Evolutionary conservation across 768 basidiomycete genomes (phyloP).

Genomic region (Galerina marginata): DNA sequence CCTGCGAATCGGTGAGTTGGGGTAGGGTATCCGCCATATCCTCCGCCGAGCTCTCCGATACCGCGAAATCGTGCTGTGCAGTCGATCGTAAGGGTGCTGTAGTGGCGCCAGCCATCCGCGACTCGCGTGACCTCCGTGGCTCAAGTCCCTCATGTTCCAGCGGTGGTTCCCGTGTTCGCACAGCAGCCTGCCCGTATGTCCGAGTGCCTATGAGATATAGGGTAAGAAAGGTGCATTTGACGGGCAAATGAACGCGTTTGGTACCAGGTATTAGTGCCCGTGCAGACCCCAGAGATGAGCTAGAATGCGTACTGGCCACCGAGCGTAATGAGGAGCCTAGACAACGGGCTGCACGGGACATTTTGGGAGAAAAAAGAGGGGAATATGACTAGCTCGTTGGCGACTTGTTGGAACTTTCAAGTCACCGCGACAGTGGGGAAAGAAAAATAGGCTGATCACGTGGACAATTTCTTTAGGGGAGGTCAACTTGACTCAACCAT

Average conservation of each 20-base stretch:
- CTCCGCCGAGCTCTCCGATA: background rate
- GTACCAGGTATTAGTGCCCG: slow-evolving; percentile 21
- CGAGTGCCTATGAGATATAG: slow-evolving; percentile 22
- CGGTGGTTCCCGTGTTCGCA: slow-evolving; percentile 25
- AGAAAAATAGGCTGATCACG: slow-evolving; percentile 22
- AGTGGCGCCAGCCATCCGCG: background rate
- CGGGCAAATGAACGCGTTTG: slow-evolving; percentile 12
- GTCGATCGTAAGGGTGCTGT: background rate
- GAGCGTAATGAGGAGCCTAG: slow-evolving; percentile 29
- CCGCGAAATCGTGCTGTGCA: background rate
- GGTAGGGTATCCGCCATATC: background rate
- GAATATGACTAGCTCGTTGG: background rate
- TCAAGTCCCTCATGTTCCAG: background rate
- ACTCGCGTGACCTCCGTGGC: slow-evolving; percentile 10
- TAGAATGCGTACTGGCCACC: slow-evolving; percentile 4
- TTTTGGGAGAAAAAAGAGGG: slow-evolving; percentile 12
- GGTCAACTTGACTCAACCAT: background rate
- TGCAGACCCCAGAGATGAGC: slow-evolving; percentile 9
- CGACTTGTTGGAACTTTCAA: slow-evolving; percentile 9
- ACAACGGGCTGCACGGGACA: slow-evolving; percentile 36
- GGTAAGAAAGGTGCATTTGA: slow-evolving; percentile 19
- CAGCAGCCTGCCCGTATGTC: slow-evolving; percentile 32
- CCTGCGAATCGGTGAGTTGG: background rate
- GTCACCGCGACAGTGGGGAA: slow-evolving; percentile 17
- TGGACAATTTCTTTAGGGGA: slow-evolving; percentile 18